Evolutionary conservation across 2,329 filamentous ascomycete genomes (phyloP).

Genomic region (Exophiala xenobiotica): DNA sequence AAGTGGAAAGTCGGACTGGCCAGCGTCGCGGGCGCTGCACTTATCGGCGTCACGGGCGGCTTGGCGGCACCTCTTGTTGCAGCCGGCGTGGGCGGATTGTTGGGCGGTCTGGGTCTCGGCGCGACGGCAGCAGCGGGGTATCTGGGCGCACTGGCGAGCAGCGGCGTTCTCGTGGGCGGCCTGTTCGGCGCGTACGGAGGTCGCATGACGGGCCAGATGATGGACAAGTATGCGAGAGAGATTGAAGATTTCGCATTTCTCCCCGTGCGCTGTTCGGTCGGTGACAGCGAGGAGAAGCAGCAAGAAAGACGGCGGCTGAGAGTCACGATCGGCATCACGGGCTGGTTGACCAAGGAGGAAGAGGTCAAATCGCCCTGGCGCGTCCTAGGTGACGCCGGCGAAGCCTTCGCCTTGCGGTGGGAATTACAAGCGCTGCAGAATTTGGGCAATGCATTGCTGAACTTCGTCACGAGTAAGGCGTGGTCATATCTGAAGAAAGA

Average conservation of each 20-base stretch:
- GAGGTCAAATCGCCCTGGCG: conserved; percentile 69
- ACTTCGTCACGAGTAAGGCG: conserved; percentile 69
- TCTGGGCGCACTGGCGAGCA: conserved; percentile 65
- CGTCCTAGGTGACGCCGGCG: conserved; percentile 60
- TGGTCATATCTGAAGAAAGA: conserved; percentile 66
- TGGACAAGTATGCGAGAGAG: conserved; percentile 73
- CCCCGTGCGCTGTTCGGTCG: conserved; percentile 48
- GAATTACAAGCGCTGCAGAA: conserved; percentile 70
- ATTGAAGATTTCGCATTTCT: conserved; percentile 78
- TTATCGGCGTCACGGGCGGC: conserved; percentile 74
- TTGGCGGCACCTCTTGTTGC: conserved; percentile 68
- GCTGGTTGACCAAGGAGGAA: conserved; percentile 68
- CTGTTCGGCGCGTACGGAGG: conserved; percentile 79
- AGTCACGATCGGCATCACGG: conserved; percentile 70
- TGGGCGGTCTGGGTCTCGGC: conserved; percentile 61
- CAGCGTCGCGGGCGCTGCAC: conserved; percentile 72
- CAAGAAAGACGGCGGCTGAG: conserved; percentile 57
- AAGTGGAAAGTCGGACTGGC: conserved; percentile 77
- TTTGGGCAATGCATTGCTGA: conserved; percentile 68
- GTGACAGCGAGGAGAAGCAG: conserved; percentile 33
- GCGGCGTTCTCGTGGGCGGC: conserved; percentile 68
- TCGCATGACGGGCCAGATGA: conserved; percentile 71
- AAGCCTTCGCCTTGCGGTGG: conserved; percentile 73
- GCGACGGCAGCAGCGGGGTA: conserved; percentile 48
- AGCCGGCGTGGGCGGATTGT: conserved; percentile 70